Evolutionary conservation across 2,329 filamentous ascomycete genomes (phyloP), one percentile per base, ranked within the genome.

Genomic region (Parastagonospora avenae): DNA sequence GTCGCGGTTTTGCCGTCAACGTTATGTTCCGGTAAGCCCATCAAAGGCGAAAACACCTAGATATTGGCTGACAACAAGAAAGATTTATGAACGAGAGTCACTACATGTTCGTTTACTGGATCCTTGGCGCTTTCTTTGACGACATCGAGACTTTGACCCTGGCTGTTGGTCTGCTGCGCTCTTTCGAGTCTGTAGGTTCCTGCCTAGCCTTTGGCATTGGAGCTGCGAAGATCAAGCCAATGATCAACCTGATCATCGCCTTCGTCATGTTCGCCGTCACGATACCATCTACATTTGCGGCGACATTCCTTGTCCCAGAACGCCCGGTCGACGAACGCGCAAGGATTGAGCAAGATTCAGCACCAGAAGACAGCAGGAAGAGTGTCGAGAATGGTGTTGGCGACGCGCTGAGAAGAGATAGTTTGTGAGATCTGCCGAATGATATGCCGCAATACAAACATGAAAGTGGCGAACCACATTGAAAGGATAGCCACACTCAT

Each of bases 111-210:
- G 76, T 80, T 0, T 82, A 81, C 63, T 82, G 79, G 78, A 63
- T 80, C 11, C 70, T 82, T 1, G 80, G 78, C 2, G 73, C 78
- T 2, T 82, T 81, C 64, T 79, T 80, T 51, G 73, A 80, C 50
- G 79, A 82, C 42, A 66, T 82, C 5, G 77, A 80, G 58, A 81
- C 79, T 0, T 57, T 82, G n/a, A 79, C 80, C 0, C 70, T 82
- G 0, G 76, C 73, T 2, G 78, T 81, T 1, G 78, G 78, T 1
- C 64, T 82, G 1, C 67, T 82, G 4, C 70, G 79, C 3, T 79
- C 77, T 0, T 80, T 81, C 40, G 79, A 82, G 57, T 79, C 77
- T 0, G 51, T 81, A 3, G 79, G 80, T 0, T 78, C 77, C 0
- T 76, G 75, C 42, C 55, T 82, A 4, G 66, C 79, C 0, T 81